These are phyloP conservation scores for Acer saccharum DNA, from an alignment of 345 rosid genomes.

Conservation along the genomic window DNA sequence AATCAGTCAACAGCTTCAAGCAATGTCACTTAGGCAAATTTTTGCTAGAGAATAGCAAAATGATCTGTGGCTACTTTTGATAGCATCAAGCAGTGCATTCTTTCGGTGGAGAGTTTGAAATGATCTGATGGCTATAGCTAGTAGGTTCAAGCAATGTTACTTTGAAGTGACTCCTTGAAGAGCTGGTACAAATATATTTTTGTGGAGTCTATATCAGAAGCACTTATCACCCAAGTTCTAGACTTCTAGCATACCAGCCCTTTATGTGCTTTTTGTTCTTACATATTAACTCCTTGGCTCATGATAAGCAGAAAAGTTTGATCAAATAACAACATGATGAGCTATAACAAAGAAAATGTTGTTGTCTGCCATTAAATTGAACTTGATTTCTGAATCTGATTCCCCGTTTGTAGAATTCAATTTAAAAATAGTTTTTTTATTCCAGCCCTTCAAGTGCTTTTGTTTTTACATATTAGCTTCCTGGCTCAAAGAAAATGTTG, in stretches of 20 bases:
- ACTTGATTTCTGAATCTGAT: neutral
- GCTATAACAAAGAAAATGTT: neutral
- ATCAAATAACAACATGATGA: neutral
- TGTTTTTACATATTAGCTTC: too few relatives aligned
- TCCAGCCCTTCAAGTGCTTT: too few relatives aligned
- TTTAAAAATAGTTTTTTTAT: too few relatives aligned
- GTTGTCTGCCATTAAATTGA: neutral
- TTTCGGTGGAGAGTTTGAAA: too few relatives aligned
- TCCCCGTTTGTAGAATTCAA: too few relatives aligned
- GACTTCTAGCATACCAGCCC: too few relatives aligned
- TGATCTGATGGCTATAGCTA: too few relatives aligned
- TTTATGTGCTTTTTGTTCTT: too few relatives aligned
- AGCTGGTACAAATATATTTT: neutral
- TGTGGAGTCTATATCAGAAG: neutral
- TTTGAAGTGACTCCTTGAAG: neutral
- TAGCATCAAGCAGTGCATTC: too few relatives aligned
- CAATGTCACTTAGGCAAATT: neutral
- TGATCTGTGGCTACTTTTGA: neutral
- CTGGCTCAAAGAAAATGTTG: too few relatives aligned
- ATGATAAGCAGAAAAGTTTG: neutral
- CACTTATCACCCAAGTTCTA: neutral
- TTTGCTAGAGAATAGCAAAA: neutral
- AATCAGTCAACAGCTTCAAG: neutral
- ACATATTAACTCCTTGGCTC: too few relatives aligned
- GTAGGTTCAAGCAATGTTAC: neutral